Evolutionary conservation across 2,329 filamentous ascomycete genomes (phyloP).

Genomic region (Clarireedia monteithiana): DNA sequence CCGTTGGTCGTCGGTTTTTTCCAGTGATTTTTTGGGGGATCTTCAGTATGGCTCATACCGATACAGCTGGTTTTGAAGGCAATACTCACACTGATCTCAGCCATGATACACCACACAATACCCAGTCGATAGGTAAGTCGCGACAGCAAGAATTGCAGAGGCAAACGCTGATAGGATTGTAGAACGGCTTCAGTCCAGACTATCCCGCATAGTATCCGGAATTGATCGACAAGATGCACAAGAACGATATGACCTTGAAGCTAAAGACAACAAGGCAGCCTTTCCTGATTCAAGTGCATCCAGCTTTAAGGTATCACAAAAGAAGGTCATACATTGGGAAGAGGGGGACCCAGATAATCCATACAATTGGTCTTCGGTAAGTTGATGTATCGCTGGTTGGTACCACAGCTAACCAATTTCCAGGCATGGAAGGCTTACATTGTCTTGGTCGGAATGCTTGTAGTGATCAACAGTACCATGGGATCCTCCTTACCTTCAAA

Average conservation of each 20-base stretch:
- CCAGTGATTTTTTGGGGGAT: not conserved
- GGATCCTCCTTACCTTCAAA: conserved; percentile 58
- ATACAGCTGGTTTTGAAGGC: not conserved
- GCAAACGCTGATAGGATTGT: not conserved
- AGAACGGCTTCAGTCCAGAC: conserved; percentile 9
- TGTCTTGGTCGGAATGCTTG: conserved; percentile 45
- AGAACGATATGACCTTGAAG: conserved; percentile 35
- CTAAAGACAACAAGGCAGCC: conserved; percentile 30
- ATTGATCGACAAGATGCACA: conserved; percentile 37
- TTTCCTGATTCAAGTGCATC: conserved; percentile 21
- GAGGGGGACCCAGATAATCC: conserved; percentile 26
- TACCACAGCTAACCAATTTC: not conserved
- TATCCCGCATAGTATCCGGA: conserved; percentile 19
- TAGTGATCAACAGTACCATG: conserved; percentile 62
- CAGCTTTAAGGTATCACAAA: conserved; percentile 11
- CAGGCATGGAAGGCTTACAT: conserved; percentile 48
- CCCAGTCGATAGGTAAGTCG: not conserved
- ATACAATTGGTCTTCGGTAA: conserved; percentile 26
- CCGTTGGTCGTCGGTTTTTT: not conserved
- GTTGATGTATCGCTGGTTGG: not conserved
- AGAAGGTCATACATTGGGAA: conserved; percentile 24
- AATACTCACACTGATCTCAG: not conserved
- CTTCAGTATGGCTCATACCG: not conserved
- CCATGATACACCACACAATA: not conserved
- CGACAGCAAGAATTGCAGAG: not conserved